Conservation (phyloP, 495 filamentous ascomycete genomes). For the Aspergillus panamensis region DNA sequence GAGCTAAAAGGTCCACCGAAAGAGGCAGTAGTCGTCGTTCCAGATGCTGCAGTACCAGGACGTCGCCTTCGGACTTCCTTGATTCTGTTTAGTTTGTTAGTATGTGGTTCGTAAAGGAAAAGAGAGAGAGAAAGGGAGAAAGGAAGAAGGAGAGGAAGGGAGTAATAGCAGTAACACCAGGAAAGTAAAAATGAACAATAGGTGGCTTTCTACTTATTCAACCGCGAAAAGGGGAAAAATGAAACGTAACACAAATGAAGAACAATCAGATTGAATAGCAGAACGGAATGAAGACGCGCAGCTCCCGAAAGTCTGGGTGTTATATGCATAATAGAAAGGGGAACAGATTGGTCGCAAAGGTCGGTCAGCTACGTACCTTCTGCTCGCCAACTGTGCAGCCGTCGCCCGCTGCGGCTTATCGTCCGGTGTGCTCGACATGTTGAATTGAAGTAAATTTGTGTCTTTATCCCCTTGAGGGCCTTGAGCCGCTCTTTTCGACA, state of each 20-base stretch:
- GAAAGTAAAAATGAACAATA: too few species aligned
- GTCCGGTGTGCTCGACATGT: constrained; percentile 43
- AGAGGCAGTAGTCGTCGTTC: constrained; percentile 23
- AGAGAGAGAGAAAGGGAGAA: constrained; percentile 2
- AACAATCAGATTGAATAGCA: constrained; percentile 7
- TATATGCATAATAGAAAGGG: constrained; percentile 1
- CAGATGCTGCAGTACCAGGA: constrained; percentile 21
- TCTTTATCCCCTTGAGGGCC: constrained; percentile 38
- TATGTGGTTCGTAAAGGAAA: constrained; percentile 1
- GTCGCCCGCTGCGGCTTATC: constrained; percentile 49
- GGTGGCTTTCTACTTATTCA: too few species aligned
- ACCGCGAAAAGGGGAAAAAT: neutral
- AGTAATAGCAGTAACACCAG: neutral
- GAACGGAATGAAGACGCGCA: neutral
- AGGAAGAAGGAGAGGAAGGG: constrained; percentile 6
- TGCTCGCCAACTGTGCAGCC: constrained; percentile 49
- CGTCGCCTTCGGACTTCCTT: constrained; percentile 35
- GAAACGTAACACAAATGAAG: neutral
- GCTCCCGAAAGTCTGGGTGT: neutral
- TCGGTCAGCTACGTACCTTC: constrained; percentile 48
- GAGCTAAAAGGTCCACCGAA: constrained; percentile 31
- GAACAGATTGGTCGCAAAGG: constrained; percentile 17
- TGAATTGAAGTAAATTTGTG: constrained; percentile 27
- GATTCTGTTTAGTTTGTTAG: constrained; percentile 31
- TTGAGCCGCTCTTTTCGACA: constrained; percentile 40